These are phyloP conservation scores for Clarireedia homoeocarpa DNA, from an alignment of 2,329 filamentous ascomycete genomes.

Conservation along the genomic window DNA sequence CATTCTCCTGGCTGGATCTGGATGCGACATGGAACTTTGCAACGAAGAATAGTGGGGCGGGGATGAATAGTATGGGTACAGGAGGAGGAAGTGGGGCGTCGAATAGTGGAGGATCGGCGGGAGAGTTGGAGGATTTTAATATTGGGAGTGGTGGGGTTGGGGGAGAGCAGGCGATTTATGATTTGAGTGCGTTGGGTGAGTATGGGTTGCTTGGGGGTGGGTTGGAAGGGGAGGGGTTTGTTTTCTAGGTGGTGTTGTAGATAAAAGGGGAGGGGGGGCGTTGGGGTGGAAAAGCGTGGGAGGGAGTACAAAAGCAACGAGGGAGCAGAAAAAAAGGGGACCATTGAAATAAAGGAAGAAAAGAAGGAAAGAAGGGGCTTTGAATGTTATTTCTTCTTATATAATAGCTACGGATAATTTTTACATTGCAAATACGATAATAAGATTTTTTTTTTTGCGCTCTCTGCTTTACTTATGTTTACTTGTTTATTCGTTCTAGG, in stretches of 20 bases:
- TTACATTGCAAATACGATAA: too few relatives aligned
- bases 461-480: too few relatives aligned
- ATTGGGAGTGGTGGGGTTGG: constrained; percentile 4
- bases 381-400: too few relatives aligned
- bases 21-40: constrained; percentile 27
- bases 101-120: constrained; percentile 15
- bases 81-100: not conserved
- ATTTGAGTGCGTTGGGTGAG: constrained; percentile 9
- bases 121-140: constrained; percentile 14
- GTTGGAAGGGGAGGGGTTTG: constrained; percentile 16
- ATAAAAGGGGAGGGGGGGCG: not conserved
- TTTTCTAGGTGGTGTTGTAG: constrained; percentile 15
- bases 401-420: too few relatives aligned
- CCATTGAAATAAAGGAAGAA: too few relatives aligned
- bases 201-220: constrained; percentile 23
- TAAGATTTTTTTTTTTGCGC: too few relatives aligned
- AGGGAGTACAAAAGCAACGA: too few relatives aligned
- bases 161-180: constrained; percentile 9
- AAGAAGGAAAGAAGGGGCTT: too few relatives aligned
- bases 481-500: too few relatives aligned
- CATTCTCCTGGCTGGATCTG: constrained; percentile 27
- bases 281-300: not conserved
- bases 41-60: constrained; percentile 21
- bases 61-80: not conserved
- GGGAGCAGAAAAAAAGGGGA: too few relatives aligned